phyloP scores from a whole-genome alignment of 306 rosid species.

The Lupinus albus region DNA sequence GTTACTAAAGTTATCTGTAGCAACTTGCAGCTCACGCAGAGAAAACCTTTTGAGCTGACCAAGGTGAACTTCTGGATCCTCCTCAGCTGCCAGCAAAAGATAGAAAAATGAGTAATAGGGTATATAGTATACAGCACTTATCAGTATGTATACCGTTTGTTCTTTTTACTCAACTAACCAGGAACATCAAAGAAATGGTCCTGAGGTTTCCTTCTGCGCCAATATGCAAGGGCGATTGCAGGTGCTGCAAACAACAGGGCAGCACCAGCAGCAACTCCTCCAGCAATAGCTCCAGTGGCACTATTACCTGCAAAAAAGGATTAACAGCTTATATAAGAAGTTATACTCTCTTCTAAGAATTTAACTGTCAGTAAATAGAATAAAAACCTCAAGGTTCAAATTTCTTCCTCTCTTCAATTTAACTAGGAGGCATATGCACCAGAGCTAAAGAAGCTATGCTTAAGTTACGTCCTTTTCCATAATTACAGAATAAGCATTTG shows the following conservation, averaged over 20 bases:
- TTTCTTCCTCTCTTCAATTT: conserved; percentile 4
- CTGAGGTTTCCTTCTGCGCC: conserved; percentile 73
- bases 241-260: conserved; percentile 90
- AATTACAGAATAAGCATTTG: conserved; percentile 9
- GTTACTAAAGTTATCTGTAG: conserved; percentile 84
- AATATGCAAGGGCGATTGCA: conserved; percentile 86
- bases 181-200: conserved; percentile 95
- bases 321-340: conserved; percentile 1
- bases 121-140: conserved; percentile 7
- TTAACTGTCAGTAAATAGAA: too few species aligned
- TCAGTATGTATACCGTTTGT: conserved; percentile 8
- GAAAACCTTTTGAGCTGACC: conserved; percentile 92
- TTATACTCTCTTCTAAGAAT: too few species aligned
- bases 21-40: conserved; percentile 88
- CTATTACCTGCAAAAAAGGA: conserved; percentile 55
- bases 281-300: conserved; percentile 87
- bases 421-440: background rate
- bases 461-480: background rate
- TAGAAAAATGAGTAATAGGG: conserved; percentile 34
- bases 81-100: conserved; percentile 65
- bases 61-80: conserved; percentile 97
- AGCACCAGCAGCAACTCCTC: conserved; percentile 98
- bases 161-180: conserved; percentile 60
- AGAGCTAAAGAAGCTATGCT: background rate
- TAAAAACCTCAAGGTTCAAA: too few species aligned